Percentiles rank a stretch among this genome's conserved stretches.
phyloP scores from a whole-genome alignment of 1,284 basidiomycete species.

The Microbotryomycetes sp. region DNA sequence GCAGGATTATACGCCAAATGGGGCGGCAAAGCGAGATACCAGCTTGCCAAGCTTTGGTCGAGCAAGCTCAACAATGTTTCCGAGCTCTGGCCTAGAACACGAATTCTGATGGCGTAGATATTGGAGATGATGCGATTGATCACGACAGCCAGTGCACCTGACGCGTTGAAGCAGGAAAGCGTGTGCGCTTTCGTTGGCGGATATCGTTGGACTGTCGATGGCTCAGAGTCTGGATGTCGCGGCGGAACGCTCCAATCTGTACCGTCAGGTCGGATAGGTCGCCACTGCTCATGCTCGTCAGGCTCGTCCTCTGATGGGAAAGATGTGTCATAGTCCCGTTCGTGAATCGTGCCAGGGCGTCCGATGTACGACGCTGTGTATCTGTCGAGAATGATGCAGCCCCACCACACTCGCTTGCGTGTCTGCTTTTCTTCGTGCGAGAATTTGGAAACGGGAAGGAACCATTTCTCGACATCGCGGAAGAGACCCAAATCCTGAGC shows the following conservation, averaged over 20 bases:
- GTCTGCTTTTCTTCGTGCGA: slow-evolving; percentile 60
- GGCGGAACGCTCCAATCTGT: slow-evolving; percentile 31
- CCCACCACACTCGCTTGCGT: slow-evolving; percentile 70
- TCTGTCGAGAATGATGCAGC: slow-evolving; percentile 43
- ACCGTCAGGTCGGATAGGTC: slow-evolving; percentile 34
- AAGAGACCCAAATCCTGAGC: slow-evolving; percentile 82
- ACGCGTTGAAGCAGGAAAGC: slow-evolving; percentile 68
- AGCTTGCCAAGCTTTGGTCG: slow-evolving; percentile 63
- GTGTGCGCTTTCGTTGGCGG: slow-evolving; percentile 42
- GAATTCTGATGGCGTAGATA: slow-evolving; percentile 63
- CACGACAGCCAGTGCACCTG: slow-evolving; percentile 51
- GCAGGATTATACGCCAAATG: slow-evolving; percentile 49
- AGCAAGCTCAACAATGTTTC: slow-evolving; percentile 52
- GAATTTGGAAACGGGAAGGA: slow-evolving; percentile 60
- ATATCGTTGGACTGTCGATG: slow-evolving; percentile 13
- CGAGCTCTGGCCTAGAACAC: slow-evolving; percentile 46
- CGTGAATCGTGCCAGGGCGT: slow-evolving; percentile 66
- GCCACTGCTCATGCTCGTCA: slow-evolving; percentile 39
- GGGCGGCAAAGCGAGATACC: slow-evolving; percentile 65
- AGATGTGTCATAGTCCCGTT: slow-evolving; percentile 69
- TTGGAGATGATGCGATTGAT: slow-evolving; percentile 53
- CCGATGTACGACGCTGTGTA: slow-evolving; percentile 73
- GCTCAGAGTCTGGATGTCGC: slow-evolving; percentile 14
- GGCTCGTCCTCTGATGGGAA: slow-evolving; percentile 59
- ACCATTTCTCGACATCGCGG: slow-evolving; percentile 60